phyloP scores from a whole-genome alignment of 176 grass and related monocot species.

The Leersia perrieri region DNA sequence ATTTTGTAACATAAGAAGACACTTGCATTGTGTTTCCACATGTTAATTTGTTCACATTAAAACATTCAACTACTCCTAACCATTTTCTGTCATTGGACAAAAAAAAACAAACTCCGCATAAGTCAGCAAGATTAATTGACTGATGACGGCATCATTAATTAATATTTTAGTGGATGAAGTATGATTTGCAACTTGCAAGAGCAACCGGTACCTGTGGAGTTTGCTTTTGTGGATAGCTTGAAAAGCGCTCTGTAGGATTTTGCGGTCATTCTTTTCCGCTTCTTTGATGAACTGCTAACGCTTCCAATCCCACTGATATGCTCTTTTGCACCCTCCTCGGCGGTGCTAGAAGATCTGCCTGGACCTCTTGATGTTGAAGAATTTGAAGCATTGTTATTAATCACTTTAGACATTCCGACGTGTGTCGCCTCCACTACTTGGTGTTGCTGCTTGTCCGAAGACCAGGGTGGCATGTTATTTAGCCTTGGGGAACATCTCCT shows the following conservation, averaged over 20 bases:
- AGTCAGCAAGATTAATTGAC: neutral
- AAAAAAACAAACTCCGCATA: neutral
- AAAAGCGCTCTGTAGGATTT: slow-evolving; percentile 18
- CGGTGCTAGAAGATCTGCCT: neutral
- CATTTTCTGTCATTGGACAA: neutral
- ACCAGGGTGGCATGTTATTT: neutral
- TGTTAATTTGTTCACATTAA: neutral
- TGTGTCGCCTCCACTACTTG: neutral
- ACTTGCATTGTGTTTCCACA: neutral
- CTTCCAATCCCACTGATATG: neutral
- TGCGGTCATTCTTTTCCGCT: slow-evolving; percentile 3
- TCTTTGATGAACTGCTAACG: neutral
- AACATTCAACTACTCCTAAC: slow-evolving; percentile 15
- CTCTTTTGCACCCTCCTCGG: neutral
- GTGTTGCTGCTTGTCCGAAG: neutral
- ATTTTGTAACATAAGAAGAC: neutral
- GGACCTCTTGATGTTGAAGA: neutral
- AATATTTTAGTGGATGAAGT: neutral
- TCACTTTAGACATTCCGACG: neutral
- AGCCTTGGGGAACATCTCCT: slow-evolving; percentile 3
- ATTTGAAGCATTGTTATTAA: neutral
- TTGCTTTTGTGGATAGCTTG: neutral
- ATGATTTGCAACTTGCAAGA: neutral
- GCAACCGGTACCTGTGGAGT: slow-evolving; percentile 20
- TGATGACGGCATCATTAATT: neutral